These are phyloP conservation scores for Dysphania ambrosioides DNA, from an alignment of 148 eudicot genomes.

Conservation along the genomic window DNA sequence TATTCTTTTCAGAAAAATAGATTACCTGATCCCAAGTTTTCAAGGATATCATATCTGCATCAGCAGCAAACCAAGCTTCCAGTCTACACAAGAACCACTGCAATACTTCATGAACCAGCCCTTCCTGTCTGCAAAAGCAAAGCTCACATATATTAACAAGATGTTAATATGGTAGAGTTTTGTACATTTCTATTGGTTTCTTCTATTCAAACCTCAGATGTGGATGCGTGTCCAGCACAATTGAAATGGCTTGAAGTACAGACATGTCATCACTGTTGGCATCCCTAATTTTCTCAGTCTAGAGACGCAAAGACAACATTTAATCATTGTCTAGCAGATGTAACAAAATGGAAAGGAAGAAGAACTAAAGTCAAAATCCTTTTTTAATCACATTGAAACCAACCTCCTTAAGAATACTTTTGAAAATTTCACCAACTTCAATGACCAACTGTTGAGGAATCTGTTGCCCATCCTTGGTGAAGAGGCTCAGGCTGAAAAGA, in stretches of 20 bases:
- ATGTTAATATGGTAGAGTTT: background rate
- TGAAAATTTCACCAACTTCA: slow-evolving; percentile 83
- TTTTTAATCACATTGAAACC: background rate
- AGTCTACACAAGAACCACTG: slow-evolving; percentile 96
- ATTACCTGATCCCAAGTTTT: slow-evolving; percentile 94
- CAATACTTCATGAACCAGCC: slow-evolving; percentile 81
- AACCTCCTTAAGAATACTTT: slow-evolving; percentile 80
- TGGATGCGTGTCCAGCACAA: slow-evolving; percentile 78
- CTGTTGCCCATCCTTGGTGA: slow-evolving; percentile 67
- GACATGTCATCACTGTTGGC: slow-evolving; percentile 76
- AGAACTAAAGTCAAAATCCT: background rate
- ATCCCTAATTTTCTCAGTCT: slow-evolving; percentile 89
- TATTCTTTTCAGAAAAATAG: slow-evolving; percentile 1
- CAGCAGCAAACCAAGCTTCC: slow-evolving; percentile 99
- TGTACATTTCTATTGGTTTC: background rate
- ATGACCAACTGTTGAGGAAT: slow-evolving; percentile 76
- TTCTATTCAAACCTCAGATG: slow-evolving; percentile 59
- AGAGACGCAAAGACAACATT: slow-evolving; percentile 23
- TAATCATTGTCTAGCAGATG: slow-evolving; percentile 9
- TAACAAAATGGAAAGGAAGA: background rate
- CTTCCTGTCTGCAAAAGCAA: slow-evolving; percentile 63
- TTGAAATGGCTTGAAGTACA: slow-evolving; percentile 75
- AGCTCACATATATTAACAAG: slow-evolving; percentile 5
- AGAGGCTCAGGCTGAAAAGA: slow-evolving; percentile 68
- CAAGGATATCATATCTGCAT: slow-evolving; percentile 93